These are phyloP conservation scores for Rhodotorula sphaerocarpa DNA, from an alignment of 768 basidiomycete species.

Conservation along the genomic window DNA sequence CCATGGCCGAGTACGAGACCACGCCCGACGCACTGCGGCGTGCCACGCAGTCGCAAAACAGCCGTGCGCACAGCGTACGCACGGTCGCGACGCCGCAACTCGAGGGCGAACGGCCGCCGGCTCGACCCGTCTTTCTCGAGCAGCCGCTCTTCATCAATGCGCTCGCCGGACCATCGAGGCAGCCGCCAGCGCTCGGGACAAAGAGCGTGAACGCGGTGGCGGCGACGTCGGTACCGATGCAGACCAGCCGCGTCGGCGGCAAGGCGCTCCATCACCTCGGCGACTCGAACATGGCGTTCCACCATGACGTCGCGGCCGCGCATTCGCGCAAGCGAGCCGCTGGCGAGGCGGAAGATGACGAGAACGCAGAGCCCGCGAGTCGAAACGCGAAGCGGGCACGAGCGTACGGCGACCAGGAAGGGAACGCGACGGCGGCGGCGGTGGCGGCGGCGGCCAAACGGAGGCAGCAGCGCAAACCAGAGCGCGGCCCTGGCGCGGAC, in stretches of 20 bases:
- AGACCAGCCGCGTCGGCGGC: not conserved
- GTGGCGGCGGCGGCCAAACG: too few species aligned
- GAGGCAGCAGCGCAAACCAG: conserved; percentile 5
- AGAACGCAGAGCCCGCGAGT: not conserved
- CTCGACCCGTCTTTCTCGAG: conserved; percentile 18
- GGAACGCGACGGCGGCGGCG: too few species aligned
- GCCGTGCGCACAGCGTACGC: conserved; percentile 10
- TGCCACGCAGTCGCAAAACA: conserved; percentile 3
- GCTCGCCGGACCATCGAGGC: conserved; percentile 3
- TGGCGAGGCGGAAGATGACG: not conserved
- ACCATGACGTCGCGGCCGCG: not conserved
- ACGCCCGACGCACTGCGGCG: conserved; percentile 1
- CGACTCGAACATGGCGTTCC: not conserved
- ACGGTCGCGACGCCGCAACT: not conserved
- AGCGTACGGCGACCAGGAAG: not conserved
- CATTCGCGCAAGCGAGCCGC: conserved; percentile 7
- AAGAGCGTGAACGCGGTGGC: too few species aligned
- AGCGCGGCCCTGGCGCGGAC: conserved; percentile 18
- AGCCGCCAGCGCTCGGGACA: not conserved
- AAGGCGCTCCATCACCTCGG: not conserved
- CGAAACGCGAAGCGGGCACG: not conserved
- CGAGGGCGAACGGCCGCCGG: not conserved
- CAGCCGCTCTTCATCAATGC: conserved; percentile 11
- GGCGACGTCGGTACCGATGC: not conserved
- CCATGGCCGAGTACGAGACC: not conserved